Percentiles rank a stretch among this genome's conserved stretches.
Conservation (phyloP, 208 protist species). For the Balamuthia mandrillaris region DNA sequence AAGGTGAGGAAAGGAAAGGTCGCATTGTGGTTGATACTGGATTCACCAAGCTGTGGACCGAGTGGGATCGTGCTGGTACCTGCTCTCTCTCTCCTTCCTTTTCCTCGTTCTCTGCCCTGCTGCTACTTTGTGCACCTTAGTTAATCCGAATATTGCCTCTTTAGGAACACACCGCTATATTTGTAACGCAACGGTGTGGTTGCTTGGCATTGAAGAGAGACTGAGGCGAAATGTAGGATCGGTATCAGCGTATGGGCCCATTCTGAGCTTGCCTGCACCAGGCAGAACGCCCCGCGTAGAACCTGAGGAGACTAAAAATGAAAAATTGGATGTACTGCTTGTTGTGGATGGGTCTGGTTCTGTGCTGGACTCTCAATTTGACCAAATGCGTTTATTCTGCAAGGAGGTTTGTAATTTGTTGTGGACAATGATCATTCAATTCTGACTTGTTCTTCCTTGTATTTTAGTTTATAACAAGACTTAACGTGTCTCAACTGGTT, state of each 20-base stretch:
- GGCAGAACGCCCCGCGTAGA: not conserved
- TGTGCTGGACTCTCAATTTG: not conserved
- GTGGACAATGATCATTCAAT: not conserved
- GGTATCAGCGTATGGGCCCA: not conserved
- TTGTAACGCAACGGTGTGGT: constrained; percentile 2
- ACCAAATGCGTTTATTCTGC: not conserved
- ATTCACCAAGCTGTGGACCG: constrained; percentile 8
- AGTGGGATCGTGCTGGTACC: not conserved
- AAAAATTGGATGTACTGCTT: not conserved
- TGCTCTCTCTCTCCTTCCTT: too few relatives aligned
- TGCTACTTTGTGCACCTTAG: too few relatives aligned
- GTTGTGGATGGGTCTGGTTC: not conserved
- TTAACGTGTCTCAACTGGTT: not conserved
- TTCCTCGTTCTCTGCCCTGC: too few relatives aligned
- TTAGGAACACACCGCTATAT: constrained; percentile 24
- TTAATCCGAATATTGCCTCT: too few relatives aligned
- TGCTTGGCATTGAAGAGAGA: not conserved
- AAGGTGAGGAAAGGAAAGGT: not conserved
- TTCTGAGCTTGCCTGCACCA: too few relatives aligned
- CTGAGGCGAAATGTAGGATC: not conserved
- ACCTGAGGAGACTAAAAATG: not conserved
- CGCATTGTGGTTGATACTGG: constrained; percentile 4
- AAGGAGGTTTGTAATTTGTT: not conserved
- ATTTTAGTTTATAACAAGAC: not conserved
- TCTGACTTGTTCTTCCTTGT: not conserved